These are phyloP conservation scores for Dovyalis caffra DNA, from an alignment of 345 rosid species.

Conservation along the genomic window DNA sequence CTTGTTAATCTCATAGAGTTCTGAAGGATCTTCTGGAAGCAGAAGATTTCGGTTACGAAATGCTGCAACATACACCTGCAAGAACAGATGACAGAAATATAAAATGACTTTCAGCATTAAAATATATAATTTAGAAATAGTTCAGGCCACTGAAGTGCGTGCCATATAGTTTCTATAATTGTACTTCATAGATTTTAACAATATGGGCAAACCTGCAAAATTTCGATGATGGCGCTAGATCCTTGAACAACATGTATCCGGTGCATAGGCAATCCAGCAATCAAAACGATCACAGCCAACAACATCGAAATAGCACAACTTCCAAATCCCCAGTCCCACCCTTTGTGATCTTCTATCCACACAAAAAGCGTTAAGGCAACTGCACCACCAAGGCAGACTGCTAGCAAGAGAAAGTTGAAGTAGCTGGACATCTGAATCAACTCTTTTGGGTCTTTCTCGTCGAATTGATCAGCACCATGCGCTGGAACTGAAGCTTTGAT, in stretches of 20 bases:
- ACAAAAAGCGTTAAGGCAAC: conserved; percentile 45
- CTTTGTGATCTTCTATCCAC: conserved; percentile 55
- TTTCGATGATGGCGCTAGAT: conserved; percentile 40
- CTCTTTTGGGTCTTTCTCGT: conserved; percentile 49
- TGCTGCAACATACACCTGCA: conserved; percentile 54
- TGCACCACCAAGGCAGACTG: conserved; percentile 39
- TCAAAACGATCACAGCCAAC: conserved; percentile 30
- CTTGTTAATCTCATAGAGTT: conserved; percentile 43
- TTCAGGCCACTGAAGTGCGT: not conserved
- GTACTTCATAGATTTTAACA: not conserved
- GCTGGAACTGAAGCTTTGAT: conserved; percentile 50
- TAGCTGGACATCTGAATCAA: conserved; percentile 49
- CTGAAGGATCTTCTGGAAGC: conserved; percentile 43
- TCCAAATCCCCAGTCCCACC: conserved; percentile 60
- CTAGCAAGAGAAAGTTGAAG: conserved; percentile 48
- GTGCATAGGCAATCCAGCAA: conserved; percentile 40
- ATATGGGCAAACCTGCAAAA: conserved; percentile 39
- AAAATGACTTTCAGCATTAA: not conserved
- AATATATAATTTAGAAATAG: not conserved
- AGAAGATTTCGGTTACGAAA: conserved; percentile 46
- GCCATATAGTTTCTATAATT: too few relatives aligned
- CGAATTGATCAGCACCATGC: conserved; percentile 64
- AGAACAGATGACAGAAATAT: not conserved
- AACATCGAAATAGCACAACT: conserved; percentile 32
- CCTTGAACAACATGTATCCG: conserved; percentile 41